Evolutionary conservation across 176 grass and related monocot species (phyloP).

Genomic region (Oropetium thomaeum): DNA sequence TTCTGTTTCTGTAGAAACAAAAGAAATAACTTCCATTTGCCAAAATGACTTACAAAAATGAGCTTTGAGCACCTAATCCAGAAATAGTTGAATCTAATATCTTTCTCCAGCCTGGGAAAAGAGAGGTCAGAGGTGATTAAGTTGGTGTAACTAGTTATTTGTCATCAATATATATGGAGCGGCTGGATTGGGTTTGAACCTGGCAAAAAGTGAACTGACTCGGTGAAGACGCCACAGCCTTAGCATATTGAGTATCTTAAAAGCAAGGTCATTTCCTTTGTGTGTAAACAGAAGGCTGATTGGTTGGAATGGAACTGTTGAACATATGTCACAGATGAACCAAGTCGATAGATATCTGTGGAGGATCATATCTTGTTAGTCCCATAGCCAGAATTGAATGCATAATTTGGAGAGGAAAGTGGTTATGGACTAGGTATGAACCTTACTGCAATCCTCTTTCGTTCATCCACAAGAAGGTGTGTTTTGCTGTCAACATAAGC

Average conservation of each 20-base stretch:
- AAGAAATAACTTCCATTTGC: background rate
- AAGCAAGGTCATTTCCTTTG: conserved; percentile 54
- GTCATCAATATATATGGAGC: conserved; percentile 25
- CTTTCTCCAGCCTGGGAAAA: conserved; percentile 90
- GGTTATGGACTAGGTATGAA: conserved; percentile 27
- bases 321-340: conserved; percentile 93
- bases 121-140: conserved; percentile 36
- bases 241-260: conserved; percentile 80
- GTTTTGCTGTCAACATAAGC: conserved; percentile 78
- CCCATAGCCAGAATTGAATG: background rate
- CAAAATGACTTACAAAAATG: conserved; percentile 63
- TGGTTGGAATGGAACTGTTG: conserved; percentile 80
- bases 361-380: conserved; percentile 24
- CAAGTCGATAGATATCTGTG: conserved; percentile 85
- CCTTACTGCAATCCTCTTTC: conserved; percentile 80
- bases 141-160: conserved; percentile 18
- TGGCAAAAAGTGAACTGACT: conserved; percentile 85
- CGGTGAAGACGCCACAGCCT: conserved; percentile 83
- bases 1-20: background rate
- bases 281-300: conserved; percentile 63
- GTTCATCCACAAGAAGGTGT: conserved; percentile 74
- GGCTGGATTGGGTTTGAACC: conserved; percentile 43
- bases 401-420: conserved; percentile 14
- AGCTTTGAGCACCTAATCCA: conserved; percentile 97
- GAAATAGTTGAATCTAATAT: conserved; percentile 99